phyloP scores from a whole-genome alignment of 495 filamentous ascomycete genomes.

The Aspergillus egyptiacus region DNA sequence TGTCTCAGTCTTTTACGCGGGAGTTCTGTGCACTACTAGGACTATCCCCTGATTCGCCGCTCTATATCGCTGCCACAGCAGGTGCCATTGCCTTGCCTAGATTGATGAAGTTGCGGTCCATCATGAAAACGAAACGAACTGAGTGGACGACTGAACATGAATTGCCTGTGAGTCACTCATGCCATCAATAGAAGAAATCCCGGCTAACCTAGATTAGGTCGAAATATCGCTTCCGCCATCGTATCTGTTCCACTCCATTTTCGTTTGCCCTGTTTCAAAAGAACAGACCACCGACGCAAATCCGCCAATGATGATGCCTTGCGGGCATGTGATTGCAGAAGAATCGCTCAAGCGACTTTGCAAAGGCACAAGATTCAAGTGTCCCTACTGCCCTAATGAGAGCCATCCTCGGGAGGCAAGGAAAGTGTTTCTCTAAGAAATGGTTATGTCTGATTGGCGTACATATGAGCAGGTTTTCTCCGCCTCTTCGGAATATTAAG shows the following conservation, averaged over 20 bases:
- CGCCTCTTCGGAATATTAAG: conserved; percentile 1
- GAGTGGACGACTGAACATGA: conserved; percentile 93
- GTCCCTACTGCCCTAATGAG: conserved; percentile 91
- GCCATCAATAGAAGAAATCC: conserved; percentile 3
- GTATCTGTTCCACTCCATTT: conserved; percentile 93
- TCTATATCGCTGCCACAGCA: conserved; percentile 87
- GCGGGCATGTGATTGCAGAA: conserved; percentile 86
- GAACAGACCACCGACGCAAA: conserved; percentile 91
- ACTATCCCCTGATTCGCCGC: conserved; percentile 77
- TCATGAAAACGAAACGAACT: conserved; percentile 79
- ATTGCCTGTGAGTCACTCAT: conserved; percentile 55
- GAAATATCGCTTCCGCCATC: conserved; percentile 82
- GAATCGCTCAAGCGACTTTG: conserved; percentile 72
- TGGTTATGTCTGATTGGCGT: neutral
- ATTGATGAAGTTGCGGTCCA: conserved; percentile 71
- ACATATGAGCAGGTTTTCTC: conserved; percentile 9
- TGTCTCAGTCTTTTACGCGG: conserved; percentile 75
- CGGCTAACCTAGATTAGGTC: conserved; percentile 42
- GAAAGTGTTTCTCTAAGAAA: conserved; percentile 53
- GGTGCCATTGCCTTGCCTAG: conserved; percentile 85
- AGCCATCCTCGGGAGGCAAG: conserved; percentile 67
- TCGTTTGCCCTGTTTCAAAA: conserved; percentile 95
- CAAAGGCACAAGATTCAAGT: conserved; percentile 82
- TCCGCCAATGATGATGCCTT: conserved; percentile 96
- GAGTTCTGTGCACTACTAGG: conserved; percentile 94